Evolutionary conservation across 441 rosid species (phyloP).

Genomic region (Rhodomyrtus psidioides): DNA sequence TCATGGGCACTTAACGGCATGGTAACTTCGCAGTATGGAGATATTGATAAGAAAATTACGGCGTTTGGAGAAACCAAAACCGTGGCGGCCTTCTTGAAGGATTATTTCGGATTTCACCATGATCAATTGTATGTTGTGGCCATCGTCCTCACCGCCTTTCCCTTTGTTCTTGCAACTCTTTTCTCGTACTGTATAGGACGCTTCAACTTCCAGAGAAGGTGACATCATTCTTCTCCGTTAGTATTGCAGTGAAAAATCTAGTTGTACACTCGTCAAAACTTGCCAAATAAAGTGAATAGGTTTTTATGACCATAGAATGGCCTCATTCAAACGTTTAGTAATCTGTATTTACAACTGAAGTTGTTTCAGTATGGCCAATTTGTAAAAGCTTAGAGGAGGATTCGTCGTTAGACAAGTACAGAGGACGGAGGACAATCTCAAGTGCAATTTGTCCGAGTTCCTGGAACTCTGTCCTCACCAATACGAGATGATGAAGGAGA

Average conservation of each 20-base stretch:
- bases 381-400: background rate
- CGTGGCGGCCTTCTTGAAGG: too few species aligned
- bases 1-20: slow-evolving; percentile 1
- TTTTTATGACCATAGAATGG: background rate
- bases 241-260: background rate
- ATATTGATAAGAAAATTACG: too few species aligned
- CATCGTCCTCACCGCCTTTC: slow-evolving; percentile 23
- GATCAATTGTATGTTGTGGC: slow-evolving; percentile 2
- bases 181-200: slow-evolving; percentile 29
- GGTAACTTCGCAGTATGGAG: too few species aligned
- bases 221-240: background rate
- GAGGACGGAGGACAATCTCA: background rate
- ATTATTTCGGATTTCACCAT: too few species aligned
- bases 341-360: background rate
- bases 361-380: background rate
- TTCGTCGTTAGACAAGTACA: background rate
- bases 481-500: background rate
- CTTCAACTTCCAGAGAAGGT: slow-evolving; percentile 40
- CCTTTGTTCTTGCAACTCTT: slow-evolving; percentile 31
- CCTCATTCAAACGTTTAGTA: background rate
- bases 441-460: background rate
- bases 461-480: background rate
- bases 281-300: background rate
- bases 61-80: too few species aligned
- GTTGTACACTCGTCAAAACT: background rate